Conservation (phyloP, 1,284 basidiomycete genomes). For the Mycocalia duriaeana region DNA sequence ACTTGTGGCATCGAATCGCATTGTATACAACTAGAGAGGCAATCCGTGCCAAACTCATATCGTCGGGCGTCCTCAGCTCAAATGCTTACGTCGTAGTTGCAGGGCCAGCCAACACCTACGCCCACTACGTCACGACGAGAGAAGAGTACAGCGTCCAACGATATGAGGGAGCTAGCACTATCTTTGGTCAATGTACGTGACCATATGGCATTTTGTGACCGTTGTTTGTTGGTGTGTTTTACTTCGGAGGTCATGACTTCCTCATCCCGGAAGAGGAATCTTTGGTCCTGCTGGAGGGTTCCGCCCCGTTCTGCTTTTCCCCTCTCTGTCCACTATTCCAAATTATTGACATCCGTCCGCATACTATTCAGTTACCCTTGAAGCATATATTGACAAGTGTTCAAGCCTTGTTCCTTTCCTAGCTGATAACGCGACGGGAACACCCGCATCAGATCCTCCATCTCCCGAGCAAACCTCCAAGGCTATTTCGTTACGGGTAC, state of each 20-base stretch:
- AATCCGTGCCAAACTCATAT: conserved; percentile 58
- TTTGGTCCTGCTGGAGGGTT: too few species aligned
- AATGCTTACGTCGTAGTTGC: conserved; percentile 72
- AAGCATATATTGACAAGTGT: conserved; percentile 79
- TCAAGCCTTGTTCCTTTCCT: conserved; percentile 60
- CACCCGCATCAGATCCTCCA: conserved; percentile 56
- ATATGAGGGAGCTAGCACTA: conserved; percentile 79
- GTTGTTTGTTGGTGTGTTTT: not conserved
- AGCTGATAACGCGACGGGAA: conserved; percentile 41
- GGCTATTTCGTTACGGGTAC: conserved; percentile 65
- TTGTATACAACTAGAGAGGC: conserved; percentile 33
- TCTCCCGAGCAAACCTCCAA: conserved; percentile 61
- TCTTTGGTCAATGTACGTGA: conserved; percentile 69
- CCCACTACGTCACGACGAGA: conserved; percentile 69
- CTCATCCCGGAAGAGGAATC: too few species aligned
- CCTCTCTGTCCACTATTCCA: not conserved
- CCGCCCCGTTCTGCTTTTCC: too few species aligned
- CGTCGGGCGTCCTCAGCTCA: conserved; percentile 54
- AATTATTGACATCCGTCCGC: not conserved
- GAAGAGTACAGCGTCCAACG: conserved; percentile 77
- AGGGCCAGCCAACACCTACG: conserved; percentile 79
- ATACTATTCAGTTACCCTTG: conserved; percentile 52
- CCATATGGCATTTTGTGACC: not conserved
- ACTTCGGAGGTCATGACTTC: too few species aligned
- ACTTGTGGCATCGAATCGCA: too few species aligned